Conservation (phyloP, 2,329 filamentous ascomycete genomes). For the Talaromyces sp. region DNA sequence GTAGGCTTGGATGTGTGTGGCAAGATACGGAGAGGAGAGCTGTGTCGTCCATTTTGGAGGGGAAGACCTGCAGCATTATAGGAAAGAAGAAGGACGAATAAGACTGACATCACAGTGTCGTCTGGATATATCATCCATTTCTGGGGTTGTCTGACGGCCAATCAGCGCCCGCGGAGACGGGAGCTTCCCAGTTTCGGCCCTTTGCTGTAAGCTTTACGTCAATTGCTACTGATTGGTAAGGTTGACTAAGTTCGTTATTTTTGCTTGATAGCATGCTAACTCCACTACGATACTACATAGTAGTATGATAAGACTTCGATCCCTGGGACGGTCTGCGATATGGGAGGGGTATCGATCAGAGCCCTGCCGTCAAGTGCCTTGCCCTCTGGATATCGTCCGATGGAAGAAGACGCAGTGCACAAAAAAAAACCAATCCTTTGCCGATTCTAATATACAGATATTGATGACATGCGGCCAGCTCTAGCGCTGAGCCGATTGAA, state of each 20-base stretch:
- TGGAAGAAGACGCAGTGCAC: neutral
- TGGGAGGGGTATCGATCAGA: too few relatives aligned
- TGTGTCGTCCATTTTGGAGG: neutral
- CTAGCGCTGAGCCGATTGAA: neutral
- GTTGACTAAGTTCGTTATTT: too few relatives aligned
- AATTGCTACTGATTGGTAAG: neutral
- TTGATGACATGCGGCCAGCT: neutral
- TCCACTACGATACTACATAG: too few relatives aligned
- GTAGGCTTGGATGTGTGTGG: neutral
- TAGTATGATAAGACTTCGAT: too few relatives aligned
- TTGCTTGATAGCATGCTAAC: too few relatives aligned
- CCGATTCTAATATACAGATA: slow-evolving; percentile 1
- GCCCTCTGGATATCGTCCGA: too few relatives aligned
- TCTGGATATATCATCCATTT: neutral
- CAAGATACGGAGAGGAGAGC: neutral
- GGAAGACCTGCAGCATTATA: too few relatives aligned
- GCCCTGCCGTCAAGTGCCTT: too few relatives aligned
- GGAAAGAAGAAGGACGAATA: too few relatives aligned
- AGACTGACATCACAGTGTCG: neutral
- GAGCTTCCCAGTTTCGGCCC: neutral
- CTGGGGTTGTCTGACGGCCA: neutral
- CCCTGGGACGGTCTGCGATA: too few relatives aligned
- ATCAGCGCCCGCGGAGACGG: neutral
- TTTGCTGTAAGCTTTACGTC: neutral
- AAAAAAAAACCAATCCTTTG: neutral